phyloP scores from a whole-genome alignment of 495 filamentous ascomycete genomes.

The Podospora bellae-mahoneyi region DNA sequence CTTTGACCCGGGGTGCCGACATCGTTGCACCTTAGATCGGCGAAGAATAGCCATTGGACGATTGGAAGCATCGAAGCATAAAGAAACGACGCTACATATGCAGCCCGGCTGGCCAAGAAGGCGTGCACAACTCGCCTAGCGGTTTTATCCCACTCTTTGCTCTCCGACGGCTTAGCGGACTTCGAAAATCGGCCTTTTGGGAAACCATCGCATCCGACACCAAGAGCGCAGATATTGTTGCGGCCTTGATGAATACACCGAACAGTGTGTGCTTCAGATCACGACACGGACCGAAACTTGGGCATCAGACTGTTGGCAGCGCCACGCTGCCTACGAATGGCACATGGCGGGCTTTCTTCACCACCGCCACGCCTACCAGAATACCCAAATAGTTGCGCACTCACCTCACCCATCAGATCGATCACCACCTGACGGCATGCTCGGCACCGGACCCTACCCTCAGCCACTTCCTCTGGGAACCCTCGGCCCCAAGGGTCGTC shows the following conservation, averaged over 20 bases:
- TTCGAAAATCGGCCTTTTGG: not conserved
- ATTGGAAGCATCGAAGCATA: not conserved
- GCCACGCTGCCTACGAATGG: not conserved
- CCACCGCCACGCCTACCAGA: not conserved
- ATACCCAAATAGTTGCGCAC: not conserved
- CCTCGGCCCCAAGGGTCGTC: not conserved
- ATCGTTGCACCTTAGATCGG: slow-evolving; percentile 4
- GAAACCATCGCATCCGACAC: not conserved
- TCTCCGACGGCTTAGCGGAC: slow-evolving; percentile 2
- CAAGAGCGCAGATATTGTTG: not conserved
- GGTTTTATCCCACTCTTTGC: not conserved
- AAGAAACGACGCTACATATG: not conserved
- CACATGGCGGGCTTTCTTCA: not conserved
- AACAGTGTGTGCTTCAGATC: not conserved
- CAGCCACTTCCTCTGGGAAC: not conserved
- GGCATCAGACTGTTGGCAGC: not conserved
- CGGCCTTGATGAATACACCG: not conserved
- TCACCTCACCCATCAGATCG: not conserved
- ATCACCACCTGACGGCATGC: not conserved
- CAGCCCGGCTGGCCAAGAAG: not conserved
- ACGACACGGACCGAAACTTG: not conserved
- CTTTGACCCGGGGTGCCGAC: slow-evolving; percentile 4
- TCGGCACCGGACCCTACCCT: not conserved
- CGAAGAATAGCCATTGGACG: not conserved
- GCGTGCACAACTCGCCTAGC: not conserved